Conservation (phyloP, 108 stramenopile species). For the Poteriospumella lacustris region DNA sequence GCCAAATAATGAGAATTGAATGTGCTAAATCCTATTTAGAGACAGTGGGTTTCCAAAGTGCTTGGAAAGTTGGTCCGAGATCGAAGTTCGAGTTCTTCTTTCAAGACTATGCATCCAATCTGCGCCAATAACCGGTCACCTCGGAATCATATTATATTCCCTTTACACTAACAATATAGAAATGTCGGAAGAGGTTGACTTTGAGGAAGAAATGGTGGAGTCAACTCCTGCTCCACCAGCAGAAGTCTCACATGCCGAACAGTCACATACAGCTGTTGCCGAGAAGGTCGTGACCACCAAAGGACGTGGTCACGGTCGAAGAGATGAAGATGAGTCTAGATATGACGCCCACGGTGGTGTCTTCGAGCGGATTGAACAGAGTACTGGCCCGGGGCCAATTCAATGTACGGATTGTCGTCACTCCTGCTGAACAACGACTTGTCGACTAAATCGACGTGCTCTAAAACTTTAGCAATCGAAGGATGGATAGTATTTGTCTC, state of each 20-base stretch:
- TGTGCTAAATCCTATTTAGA: too few relatives aligned
- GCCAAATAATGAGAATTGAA: too few relatives aligned
- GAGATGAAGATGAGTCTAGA: background rate
- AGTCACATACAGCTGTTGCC: background rate
- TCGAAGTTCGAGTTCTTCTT: too few relatives aligned
- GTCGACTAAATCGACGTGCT: background rate
- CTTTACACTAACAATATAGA: too few relatives aligned
- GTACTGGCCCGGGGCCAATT: background rate
- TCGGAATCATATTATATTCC: too few relatives aligned
- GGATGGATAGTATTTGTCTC: constrained; percentile 69
- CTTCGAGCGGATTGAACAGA: constrained; percentile 16
- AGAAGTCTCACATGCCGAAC: background rate
- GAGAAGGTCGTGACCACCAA: background rate
- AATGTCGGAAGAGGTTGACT: constrained; percentile 23
- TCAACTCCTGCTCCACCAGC: background rate
- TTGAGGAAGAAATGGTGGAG: constrained; percentile 5
- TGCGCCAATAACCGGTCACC: too few relatives aligned
- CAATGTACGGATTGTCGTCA: constrained; percentile 10
- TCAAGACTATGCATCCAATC: too few relatives aligned
- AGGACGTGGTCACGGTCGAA: constrained; percentile 2
- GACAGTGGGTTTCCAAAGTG: too few relatives aligned
- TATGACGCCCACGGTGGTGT: constrained; percentile 20
- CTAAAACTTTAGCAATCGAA: constrained; percentile 47
- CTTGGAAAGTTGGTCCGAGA: too few relatives aligned
- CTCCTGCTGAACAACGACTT: background rate